Conservation (phyloP, 306 rosid genomes). For the Rosa persica region DNA sequence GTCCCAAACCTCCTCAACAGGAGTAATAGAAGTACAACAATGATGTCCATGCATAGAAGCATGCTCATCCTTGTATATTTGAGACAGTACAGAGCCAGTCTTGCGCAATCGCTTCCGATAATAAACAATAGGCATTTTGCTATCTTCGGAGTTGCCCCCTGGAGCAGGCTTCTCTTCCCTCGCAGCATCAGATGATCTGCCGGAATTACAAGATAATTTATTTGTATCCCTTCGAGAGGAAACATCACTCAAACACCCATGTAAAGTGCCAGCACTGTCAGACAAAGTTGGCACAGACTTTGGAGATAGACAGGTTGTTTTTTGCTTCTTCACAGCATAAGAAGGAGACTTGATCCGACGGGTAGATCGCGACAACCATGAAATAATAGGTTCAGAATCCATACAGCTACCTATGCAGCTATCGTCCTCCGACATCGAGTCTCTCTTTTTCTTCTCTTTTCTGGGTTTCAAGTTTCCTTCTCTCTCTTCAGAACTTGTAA, state of each 20-base stretch:
- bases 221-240: slow-evolving; percentile 36
- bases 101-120: slow-evolving; percentile 67
- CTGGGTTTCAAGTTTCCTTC: slow-evolving; percentile 43
- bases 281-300: slow-evolving; percentile 42
- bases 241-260: slow-evolving; percentile 29
- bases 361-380: slow-evolving; percentile 83
- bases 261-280: slow-evolving; percentile 40
- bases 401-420: slow-evolving; percentile 50
- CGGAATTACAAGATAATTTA: slow-evolving; percentile 38
- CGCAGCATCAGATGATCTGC: slow-evolving; percentile 40
- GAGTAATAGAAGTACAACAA: slow-evolving; percentile 31
- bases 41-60: slow-evolving; percentile 27
- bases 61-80: slow-evolving; percentile 29
- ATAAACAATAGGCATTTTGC: slow-evolving; percentile 76
- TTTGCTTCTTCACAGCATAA: slow-evolving; percentile 64
- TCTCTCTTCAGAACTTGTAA: slow-evolving; percentile 42
- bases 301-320: slow-evolving; percentile 41
- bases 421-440: slow-evolving; percentile 45
- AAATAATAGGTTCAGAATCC: slow-evolving; percentile 92
- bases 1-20: slow-evolving; percentile 25
- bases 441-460: slow-evolving; percentile 47
- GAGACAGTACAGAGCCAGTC: slow-evolving; percentile 37
- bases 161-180: slow-evolving; percentile 41
- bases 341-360: slow-evolving; percentile 57
- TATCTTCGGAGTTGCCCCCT: slow-evolving; percentile 40